A percentile compares a stretch with the other conserved stretches of the same genome.
phyloP scores from a whole-genome alignment of 2,329 filamentous ascomycete species.

The Sclerotinia spermophila region DNA sequence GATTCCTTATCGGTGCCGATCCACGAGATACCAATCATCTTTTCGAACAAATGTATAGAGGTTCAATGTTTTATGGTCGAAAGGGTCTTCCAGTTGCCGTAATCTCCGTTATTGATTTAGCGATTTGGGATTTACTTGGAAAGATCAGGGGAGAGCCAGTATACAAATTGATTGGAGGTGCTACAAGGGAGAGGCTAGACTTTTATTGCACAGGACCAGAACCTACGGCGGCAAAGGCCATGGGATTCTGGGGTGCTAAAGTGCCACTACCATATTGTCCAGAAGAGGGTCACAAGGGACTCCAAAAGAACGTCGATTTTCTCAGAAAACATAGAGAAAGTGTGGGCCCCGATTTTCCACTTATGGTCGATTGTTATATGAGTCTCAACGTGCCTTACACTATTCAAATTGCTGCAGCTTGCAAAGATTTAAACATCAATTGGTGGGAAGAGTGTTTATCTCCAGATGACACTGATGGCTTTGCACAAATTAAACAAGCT shows the following conservation, averaged over 20 bases:
- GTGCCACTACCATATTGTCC: constrained; percentile 87
- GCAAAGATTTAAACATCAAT: constrained; percentile 81
- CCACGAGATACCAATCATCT: constrained; percentile 87
- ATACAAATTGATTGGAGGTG: constrained; percentile 89
- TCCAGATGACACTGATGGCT: constrained; percentile 89
- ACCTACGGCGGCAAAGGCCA: constrained; percentile 71
- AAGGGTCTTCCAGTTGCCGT: constrained; percentile 87
- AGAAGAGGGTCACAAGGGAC: constrained; percentile 75
- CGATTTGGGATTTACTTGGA: constrained; percentile 86
- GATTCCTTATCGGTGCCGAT: constrained; percentile 85
- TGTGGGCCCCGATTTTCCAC: constrained; percentile 84
- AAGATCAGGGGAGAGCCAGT: constrained; percentile 91
- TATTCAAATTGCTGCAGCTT: constrained; percentile 82
- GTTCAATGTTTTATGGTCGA: constrained; percentile 92
- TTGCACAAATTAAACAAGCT: constrained; percentile 82
- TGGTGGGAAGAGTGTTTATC: constrained; percentile 97
- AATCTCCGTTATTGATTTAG: constrained; percentile 91
- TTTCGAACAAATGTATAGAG: constrained; percentile 96
- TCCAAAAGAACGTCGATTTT: constrained; percentile 86
- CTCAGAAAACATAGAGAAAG: constrained; percentile 78
- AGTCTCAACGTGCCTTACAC: constrained; percentile 89
- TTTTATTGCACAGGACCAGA: constrained; percentile 96
- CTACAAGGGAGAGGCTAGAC: constrained; percentile 76
- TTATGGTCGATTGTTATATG: constrained; percentile 98
- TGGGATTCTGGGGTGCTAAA: constrained; percentile 90